phyloP scores from a whole-genome alignment of 1,284 basidiomycete species.

The Quambalaria eucalypti region DNA sequence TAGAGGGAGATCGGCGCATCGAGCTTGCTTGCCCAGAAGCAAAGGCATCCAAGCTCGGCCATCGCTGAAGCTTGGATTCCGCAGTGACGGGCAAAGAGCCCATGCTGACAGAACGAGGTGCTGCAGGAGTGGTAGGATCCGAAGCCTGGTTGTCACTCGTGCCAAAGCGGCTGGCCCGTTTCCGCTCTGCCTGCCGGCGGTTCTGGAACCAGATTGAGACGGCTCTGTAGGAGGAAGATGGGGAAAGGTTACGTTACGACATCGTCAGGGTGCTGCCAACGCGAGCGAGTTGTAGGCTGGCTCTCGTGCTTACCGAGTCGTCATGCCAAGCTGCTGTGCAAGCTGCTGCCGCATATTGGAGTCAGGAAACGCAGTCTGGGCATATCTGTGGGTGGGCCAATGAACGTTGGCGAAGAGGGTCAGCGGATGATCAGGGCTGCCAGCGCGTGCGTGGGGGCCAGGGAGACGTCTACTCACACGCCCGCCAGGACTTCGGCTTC shows the following conservation, averaged over 20 bases:
- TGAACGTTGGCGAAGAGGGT: background rate
- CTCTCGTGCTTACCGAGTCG: slow-evolving; percentile 27
- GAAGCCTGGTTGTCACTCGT: background rate
- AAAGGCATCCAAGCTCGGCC: slow-evolving; percentile 6
- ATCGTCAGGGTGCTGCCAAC: too few species aligned
- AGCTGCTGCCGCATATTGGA: slow-evolving; percentile 31
- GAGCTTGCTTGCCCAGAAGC: background rate
- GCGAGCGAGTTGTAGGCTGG: too few species aligned
- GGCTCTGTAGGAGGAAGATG: slow-evolving; percentile 8
- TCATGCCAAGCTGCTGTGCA: slow-evolving; percentile 33
- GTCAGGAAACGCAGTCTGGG: slow-evolving; percentile 39
- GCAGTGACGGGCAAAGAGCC: background rate
- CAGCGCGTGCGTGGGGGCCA: background rate
- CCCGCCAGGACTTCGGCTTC: slow-evolving; percentile 2
- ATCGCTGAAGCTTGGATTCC: background rate
- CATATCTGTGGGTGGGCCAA: slow-evolving; percentile 10
- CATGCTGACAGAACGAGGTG: background rate
- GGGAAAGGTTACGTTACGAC: background rate
- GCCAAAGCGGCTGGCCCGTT: slow-evolving; percentile 32
- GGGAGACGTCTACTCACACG: background rate
- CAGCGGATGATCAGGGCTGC: background rate
- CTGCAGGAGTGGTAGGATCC: background rate
- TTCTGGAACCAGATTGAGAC: slow-evolving; percentile 46
- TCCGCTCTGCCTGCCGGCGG: slow-evolving; percentile 42
- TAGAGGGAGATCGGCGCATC: background rate